Conservation (phyloP, 805 yeast genomes). For the Wickerhamiella kurtzmanii region DNA sequence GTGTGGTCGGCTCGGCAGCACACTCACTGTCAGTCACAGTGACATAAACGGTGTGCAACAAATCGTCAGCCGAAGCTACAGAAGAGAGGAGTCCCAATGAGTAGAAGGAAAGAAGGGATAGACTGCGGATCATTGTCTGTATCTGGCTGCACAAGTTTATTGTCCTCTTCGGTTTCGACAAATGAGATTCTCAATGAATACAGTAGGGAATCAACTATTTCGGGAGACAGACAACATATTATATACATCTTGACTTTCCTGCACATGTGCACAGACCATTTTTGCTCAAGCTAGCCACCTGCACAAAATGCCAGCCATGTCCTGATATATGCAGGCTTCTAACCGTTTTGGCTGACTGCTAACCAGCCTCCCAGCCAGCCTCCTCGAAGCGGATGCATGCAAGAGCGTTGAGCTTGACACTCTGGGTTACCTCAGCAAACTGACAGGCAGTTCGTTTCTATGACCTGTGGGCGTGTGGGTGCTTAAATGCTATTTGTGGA, state of each 20-base stretch:
- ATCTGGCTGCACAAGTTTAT: too few species aligned
- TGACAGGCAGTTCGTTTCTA: too few species aligned
- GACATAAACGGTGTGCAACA: slow-evolving; percentile 18
- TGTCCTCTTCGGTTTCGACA: too few species aligned
- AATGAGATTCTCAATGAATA: too few species aligned
- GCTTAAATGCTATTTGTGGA: too few species aligned
- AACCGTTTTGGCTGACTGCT: neutral
- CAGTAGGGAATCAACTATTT: too few species aligned
- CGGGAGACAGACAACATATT: neutral
- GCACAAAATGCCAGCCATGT: neutral
- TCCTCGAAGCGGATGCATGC: neutral
- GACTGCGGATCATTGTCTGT: neutral
- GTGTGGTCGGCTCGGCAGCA: neutral
- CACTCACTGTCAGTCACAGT: slow-evolving; percentile 18
- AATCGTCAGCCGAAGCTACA: slow-evolving; percentile 3
- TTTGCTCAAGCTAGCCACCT: neutral
- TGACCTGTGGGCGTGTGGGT: too few species aligned
- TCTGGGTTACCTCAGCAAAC: too few species aligned
- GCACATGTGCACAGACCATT: neutral
- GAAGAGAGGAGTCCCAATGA: neutral
- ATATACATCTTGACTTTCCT: neutral
- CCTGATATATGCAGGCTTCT: neutral
- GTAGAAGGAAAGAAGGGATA: neutral
- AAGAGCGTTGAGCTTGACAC: too few species aligned
- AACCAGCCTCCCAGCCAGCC: neutral